Conservation (phyloP, 163 green algal genomes). For the Chlamydomonas reinhardtii region DNA sequence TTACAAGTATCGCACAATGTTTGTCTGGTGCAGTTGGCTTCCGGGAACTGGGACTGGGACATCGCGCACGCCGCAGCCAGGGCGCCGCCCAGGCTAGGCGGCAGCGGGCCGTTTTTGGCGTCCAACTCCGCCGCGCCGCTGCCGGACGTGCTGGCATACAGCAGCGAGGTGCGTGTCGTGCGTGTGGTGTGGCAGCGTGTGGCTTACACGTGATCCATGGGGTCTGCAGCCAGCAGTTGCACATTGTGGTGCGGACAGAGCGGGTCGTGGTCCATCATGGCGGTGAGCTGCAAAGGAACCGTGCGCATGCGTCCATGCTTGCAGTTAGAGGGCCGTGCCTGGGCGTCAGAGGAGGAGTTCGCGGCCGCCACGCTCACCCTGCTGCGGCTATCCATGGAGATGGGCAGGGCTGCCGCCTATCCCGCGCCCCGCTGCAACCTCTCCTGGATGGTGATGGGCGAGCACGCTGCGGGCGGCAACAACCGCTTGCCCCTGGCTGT, state of each 20-base stretch:
- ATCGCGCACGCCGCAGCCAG: slow-evolving; percentile 16
- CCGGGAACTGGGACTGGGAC: slow-evolving; percentile 47
- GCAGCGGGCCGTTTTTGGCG: slow-evolving; percentile 50
- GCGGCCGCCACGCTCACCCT: neutral
- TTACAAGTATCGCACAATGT: too few species aligned
- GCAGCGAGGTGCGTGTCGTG: neutral
- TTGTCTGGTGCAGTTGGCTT: slow-evolving; percentile 17
- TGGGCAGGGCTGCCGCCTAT: slow-evolving; percentile 12
- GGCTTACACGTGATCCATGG: too few species aligned
- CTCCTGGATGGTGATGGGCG: slow-evolving; percentile 3
- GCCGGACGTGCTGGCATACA: slow-evolving; percentile 21
- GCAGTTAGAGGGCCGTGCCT: neutral
- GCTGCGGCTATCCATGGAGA: slow-evolving; percentile 39
- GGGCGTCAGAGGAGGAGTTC: neutral
- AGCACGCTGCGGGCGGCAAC: neutral
- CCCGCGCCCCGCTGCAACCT: slow-evolving; percentile 40
- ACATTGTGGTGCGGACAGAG: too few species aligned
- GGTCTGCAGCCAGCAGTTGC: too few species aligned
- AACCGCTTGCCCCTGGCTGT: slow-evolving; percentile 28
- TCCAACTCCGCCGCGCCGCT: neutral
- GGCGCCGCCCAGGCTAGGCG: neutral
- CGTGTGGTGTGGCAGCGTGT: too few species aligned
- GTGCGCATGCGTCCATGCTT: too few species aligned
- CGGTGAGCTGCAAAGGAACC: too few species aligned
- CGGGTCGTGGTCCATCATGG: too few species aligned